These are phyloP conservation scores for Persicaria maculosa DNA, from an alignment of 148 eudicot species.

Conservation along the genomic window DNA sequence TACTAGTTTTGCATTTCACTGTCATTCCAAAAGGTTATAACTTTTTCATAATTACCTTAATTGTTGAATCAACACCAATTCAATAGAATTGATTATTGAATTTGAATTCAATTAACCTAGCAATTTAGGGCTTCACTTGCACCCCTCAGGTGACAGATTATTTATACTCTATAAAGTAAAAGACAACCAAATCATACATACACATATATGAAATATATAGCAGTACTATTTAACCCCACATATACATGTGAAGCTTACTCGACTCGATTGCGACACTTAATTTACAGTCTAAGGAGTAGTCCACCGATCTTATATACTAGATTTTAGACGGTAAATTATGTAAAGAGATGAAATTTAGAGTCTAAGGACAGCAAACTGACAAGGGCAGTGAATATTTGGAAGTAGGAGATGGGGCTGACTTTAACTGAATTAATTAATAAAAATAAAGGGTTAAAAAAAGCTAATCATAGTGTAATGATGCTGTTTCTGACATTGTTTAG, in stretches of 20 bases:
- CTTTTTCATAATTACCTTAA: not conserved
- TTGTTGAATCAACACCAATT: not conserved
- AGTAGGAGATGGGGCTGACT: conserved; percentile 14
- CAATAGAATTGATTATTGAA: too few species aligned
- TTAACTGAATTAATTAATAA: not conserved
- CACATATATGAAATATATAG: too few species aligned
- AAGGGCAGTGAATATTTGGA: conserved; percentile 16
- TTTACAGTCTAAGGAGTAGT: too few species aligned
- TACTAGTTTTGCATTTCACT: not conserved
- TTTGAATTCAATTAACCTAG: not conserved
- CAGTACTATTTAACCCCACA: not conserved
- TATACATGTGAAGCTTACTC: not conserved
- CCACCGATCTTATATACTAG: too few species aligned
- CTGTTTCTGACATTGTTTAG: conserved; percentile 12
- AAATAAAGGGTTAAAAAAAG: not conserved
- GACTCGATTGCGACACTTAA: not conserved
- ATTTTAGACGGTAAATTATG: not conserved
- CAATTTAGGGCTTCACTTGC: not conserved
- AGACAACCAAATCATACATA: not conserved
- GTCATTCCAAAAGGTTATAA: not conserved
- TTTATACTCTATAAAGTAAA: not conserved
- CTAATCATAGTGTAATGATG: conserved; percentile 14
- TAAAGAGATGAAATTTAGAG: not conserved
- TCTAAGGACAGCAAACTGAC: conserved; percentile 13
- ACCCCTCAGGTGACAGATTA: not conserved